Percentiles rank a stretch among this genome's conserved stretches.
phyloP scores from a whole-genome alignment of 805 yeast species.

The Dipodascopsis uninucleata region DNA sequence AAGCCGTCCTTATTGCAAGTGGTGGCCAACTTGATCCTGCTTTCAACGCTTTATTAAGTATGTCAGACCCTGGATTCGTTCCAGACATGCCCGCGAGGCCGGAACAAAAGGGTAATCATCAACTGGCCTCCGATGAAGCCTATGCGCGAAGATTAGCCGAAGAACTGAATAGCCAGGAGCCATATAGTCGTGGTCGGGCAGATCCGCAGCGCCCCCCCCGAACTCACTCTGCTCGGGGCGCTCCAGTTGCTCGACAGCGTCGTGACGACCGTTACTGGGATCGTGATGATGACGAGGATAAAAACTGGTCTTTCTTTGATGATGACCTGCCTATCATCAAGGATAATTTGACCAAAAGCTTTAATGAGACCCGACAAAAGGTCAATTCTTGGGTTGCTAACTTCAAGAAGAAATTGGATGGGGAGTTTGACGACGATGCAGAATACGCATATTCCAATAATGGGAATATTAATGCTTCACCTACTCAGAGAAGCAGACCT shows the following conservation, averaged over 20 bases:
- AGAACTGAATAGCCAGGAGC: constrained; percentile 12
- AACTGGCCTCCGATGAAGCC: constrained; percentile 68
- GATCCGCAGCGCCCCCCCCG: constrained; percentile 9
- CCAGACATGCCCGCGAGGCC: constrained; percentile 29
- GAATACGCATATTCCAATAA: constrained; percentile 1
- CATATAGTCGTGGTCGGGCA: constrained; percentile 2
- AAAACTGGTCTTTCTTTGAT: constrained; percentile 36
- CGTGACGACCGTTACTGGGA: constrained; percentile 11
- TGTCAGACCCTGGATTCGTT: constrained; percentile 49
- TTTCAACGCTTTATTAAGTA: constrained; percentile 76
- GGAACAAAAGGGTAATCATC: constrained; percentile 39
- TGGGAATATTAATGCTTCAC: background rate
- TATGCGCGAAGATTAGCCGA: constrained; percentile 73
- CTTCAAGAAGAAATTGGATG: constrained; percentile 51
- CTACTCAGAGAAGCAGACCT: constrained; percentile 3
- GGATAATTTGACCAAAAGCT: constrained; percentile 65
- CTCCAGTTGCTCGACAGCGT: too few relatives aligned
- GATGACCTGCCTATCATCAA: constrained; percentile 51
- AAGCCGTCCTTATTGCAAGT: constrained; percentile 82
- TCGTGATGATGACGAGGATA: constrained; percentile 13
- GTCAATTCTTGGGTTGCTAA: constrained; percentile 77
- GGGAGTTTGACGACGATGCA: constrained; percentile 31
- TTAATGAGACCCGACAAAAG: constrained; percentile 74
- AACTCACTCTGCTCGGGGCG: too few relatives aligned
- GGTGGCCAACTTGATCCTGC: constrained; percentile 78